Percentiles rank a stretch among this genome's conserved stretches.
Conservation (phyloP, 148 eudicot species). For the Persicaria tinctoria region DNA sequence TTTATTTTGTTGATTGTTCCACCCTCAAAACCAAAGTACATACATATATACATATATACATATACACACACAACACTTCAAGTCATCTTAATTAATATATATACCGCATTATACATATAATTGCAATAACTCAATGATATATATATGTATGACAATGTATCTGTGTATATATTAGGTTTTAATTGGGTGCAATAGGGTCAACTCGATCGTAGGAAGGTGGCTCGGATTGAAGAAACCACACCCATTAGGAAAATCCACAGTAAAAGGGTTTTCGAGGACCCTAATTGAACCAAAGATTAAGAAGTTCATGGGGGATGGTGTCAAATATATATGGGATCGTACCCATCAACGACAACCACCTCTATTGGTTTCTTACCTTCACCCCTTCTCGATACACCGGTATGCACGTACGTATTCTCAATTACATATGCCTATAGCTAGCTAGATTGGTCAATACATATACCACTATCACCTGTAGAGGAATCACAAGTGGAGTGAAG, state of each 20-base stretch:
- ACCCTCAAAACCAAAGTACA: constrained; percentile 27
- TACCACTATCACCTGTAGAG: too few relatives aligned
- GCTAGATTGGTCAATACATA: too few relatives aligned
- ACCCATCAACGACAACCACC: constrained; percentile 19
- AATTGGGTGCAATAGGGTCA: constrained; percentile 47
- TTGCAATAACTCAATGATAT: not conserved
- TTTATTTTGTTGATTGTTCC: constrained; percentile 51
- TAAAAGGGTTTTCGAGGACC: not conserved
- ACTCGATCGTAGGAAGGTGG: constrained; percentile 18
- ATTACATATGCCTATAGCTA: too few relatives aligned
- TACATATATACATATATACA: too few relatives aligned
- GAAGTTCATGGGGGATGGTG: constrained; percentile 25
- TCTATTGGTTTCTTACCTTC: constrained; percentile 30
- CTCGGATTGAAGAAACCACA: constrained; percentile 16
- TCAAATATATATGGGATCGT: constrained; percentile 26
- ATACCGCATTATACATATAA: too few relatives aligned
- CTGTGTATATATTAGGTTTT: constrained; percentile 18
- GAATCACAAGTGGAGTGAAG: too few relatives aligned
- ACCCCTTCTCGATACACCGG: constrained; percentile 2
- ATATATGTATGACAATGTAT: not conserved
- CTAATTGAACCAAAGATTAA: not conserved
- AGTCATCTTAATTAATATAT: too few relatives aligned
- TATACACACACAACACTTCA: too few relatives aligned
- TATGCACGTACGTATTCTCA: too few relatives aligned
- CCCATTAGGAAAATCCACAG: not conserved